Evolutionary conservation across 371 early-diverging fungal species (phyloP).

Genomic region (Massospora cicadina): DNA sequence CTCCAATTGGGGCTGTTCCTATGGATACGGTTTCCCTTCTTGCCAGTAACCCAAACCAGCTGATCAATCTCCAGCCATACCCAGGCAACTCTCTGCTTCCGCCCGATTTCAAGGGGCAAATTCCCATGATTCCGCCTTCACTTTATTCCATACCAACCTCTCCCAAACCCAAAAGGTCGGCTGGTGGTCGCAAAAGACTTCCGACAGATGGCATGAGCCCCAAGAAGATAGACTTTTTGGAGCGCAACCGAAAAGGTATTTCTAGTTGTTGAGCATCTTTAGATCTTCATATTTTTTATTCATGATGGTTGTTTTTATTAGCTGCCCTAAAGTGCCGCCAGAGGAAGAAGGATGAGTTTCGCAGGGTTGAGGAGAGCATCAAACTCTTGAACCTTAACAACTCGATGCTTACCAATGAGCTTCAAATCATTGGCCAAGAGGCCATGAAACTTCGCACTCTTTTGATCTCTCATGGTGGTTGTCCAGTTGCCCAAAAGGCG

Average conservation of each 20-base stretch:
- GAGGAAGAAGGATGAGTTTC: constrained; percentile 43
- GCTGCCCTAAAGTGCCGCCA: constrained; percentile 52
- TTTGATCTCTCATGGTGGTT: constrained; percentile 38
- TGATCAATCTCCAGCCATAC: background rate
- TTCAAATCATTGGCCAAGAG: constrained; percentile 27
- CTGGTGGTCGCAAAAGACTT: constrained; percentile 7
- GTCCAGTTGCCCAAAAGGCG: constrained; percentile 25
- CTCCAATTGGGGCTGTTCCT: no score
- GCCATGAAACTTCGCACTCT: constrained; percentile 31
- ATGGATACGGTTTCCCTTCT: background rate
- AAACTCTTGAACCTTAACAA: constrained; percentile 29
- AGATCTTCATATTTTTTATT: background rate
- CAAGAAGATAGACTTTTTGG: constrained; percentile 10
- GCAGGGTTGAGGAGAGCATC: constrained; percentile 31
- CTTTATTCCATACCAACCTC: background rate
- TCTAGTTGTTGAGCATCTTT: background rate
- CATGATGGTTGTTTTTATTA: constrained; percentile 18
- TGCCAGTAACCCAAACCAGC: background rate
- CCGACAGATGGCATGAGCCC: constrained; percentile 8
- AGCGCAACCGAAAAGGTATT: constrained; percentile 10
- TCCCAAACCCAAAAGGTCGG: constrained; percentile 7
- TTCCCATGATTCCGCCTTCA: background rate
- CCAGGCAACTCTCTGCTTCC: background rate
- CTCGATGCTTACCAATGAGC: constrained; percentile 23
- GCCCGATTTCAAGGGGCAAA: background rate